Evolutionary conservation across 2,329 filamentous ascomycete species (phyloP), one percentile per base, ranked within the genome.

Genomic region (Rosellinia necatrix): DNA sequence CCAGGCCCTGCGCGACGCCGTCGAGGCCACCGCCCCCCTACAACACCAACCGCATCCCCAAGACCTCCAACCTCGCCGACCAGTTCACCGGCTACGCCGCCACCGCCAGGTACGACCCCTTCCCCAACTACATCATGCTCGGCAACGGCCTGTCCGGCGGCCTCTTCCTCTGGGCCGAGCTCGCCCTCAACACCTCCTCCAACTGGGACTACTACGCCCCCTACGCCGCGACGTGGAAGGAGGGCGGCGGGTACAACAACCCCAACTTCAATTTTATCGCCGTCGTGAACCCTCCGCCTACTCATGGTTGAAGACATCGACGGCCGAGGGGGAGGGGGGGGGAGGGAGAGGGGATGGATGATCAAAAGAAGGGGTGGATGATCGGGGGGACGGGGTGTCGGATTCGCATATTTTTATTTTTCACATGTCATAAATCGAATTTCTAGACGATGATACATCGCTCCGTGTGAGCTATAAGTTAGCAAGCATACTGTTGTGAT

Each of bases 71-170:
- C 55, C 49, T 67, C 6, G 42, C 7, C 1, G 70, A 73, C 47
- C 51, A 59, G 48, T 71, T 66, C 54, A 71, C 68, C 10, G 64
- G 66, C n/a, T 69, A 70, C 50, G 64, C 67, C 6, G 69, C 71
- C 2, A 69, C 60, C 5, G 38, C 63, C 21, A 62, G 66, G 22
- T 71, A 70, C 56, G 78, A 81, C 55, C 81, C 81, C 0, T 76
- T 83, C 65, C 72, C 81, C 9, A 77, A 84, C 65, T 83, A 81
- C 58, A 72, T 69, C 48, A 41, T 60, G 29, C 62, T 70, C 4
- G 63, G 68, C 24, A 56, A 56, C 15, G 49, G 53, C 22, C 49
- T 70, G 1, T 15, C 30, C 2, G 58, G 64, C 17, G 68, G 68
- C 5, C 43, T 70, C 19, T 68, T 70, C 50, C 62, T 68, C 32